Evolutionary conservation across 2,329 filamentous ascomycete genomes (phyloP).

Genomic region (Orbilia blumenaviensis): DNA sequence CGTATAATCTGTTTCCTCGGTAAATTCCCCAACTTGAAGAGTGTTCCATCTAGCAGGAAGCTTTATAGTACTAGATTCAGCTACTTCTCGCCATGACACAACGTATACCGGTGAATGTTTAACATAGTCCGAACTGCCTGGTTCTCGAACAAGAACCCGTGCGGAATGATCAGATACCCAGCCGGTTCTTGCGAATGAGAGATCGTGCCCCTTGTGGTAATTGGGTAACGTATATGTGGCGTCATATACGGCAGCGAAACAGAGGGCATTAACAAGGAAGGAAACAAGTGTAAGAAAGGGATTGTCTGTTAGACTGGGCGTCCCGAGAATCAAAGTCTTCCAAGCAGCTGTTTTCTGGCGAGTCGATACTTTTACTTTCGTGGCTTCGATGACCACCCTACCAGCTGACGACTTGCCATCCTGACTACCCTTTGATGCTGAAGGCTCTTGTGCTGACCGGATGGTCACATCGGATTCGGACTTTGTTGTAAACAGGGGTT

Average conservation of each 20-base stretch:
- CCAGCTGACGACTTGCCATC: slow-evolving; percentile 22
- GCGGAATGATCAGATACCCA: slow-evolving; percentile 84
- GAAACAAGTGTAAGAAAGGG: slow-evolving; percentile 71
- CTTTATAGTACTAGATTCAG: slow-evolving; percentile 53
- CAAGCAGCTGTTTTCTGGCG: slow-evolving; percentile 65
- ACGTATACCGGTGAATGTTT: slow-evolving; percentile 78
- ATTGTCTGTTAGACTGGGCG: slow-evolving; percentile 76
- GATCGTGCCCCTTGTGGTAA: slow-evolving; percentile 74
- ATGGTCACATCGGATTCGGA: slow-evolving; percentile 69
- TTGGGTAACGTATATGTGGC: slow-evolving; percentile 77
- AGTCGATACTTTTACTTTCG: slow-evolving; percentile 62
- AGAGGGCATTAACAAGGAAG: slow-evolving; percentile 74
- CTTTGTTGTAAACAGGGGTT: slow-evolving; percentile 69
- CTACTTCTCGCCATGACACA: slow-evolving; percentile 70
- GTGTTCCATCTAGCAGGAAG: slow-evolving; percentile 62
- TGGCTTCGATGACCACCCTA: slow-evolving; percentile 58
- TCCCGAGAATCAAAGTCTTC: slow-evolving; percentile 76
- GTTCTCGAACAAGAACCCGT: slow-evolving; percentile 84
- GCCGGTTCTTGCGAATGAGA: slow-evolving; percentile 86
- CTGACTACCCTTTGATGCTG: slow-evolving; percentile 3
- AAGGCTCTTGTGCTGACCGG: slow-evolving; percentile 24
- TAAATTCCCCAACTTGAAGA: slow-evolving; percentile 70
- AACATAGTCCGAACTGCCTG: slow-evolving; percentile 66
- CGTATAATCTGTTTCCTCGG: slow-evolving; percentile 84
- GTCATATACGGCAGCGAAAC: slow-evolving; percentile 77